Percentiles rank a stretch among this genome's conserved stretches.
phyloP scores from a whole-genome alignment of 2,329 filamentous ascomycete species.

The Magnaporthiopsis poae region DNA sequence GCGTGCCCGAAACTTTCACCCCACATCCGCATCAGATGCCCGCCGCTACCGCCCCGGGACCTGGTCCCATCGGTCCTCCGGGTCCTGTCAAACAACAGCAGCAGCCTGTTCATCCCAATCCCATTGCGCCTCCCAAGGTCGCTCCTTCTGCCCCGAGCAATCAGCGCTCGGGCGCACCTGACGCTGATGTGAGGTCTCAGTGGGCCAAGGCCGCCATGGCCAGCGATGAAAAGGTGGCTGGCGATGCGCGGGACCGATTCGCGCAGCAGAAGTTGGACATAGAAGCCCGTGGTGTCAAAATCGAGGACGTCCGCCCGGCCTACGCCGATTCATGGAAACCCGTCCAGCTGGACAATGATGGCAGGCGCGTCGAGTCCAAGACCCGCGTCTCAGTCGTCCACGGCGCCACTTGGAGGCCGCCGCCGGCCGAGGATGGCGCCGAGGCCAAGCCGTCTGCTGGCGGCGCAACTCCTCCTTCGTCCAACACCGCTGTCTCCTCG shows the following conservation, averaged over 20 bases:
- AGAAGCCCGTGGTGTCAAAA: slow-evolving; percentile 32
- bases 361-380: slow-evolving; percentile 24
- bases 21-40: slow-evolving; percentile 23
- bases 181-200: slow-evolving; percentile 9
- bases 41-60: slow-evolving; percentile 21
- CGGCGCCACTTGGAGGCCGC: slow-evolving; percentile 12
- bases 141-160: not conserved
- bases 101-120: slow-evolving; percentile 23
- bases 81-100: slow-evolving; percentile 13
- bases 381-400: slow-evolving; percentile 20
- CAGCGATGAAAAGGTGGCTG: slow-evolving; percentile 35
- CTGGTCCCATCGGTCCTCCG: slow-evolving; percentile 35
- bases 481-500: slow-evolving; percentile 8
- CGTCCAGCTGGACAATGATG: slow-evolving; percentile 25
- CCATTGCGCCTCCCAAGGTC: slow-evolving; percentile 7
- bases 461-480: not conserved
- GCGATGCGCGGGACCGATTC: slow-evolving; percentile 28
- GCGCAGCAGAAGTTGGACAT: slow-evolving; percentile 34
- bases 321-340: slow-evolving; percentile 48
- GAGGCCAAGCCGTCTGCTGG: not conserved
- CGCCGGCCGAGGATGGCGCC: slow-evolving; percentile 11
- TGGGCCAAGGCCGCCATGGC: slow-evolving; percentile 35
- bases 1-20: slow-evolving; percentile 31
- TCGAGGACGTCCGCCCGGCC: slow-evolving; percentile 35
- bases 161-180: not conserved